A percentile compares a stretch with the other conserved stretches of the same genome.
phyloP scores from a whole-genome alignment of 306 rosid genomes.

The Cotoneaster glaucophyllus region DNA sequence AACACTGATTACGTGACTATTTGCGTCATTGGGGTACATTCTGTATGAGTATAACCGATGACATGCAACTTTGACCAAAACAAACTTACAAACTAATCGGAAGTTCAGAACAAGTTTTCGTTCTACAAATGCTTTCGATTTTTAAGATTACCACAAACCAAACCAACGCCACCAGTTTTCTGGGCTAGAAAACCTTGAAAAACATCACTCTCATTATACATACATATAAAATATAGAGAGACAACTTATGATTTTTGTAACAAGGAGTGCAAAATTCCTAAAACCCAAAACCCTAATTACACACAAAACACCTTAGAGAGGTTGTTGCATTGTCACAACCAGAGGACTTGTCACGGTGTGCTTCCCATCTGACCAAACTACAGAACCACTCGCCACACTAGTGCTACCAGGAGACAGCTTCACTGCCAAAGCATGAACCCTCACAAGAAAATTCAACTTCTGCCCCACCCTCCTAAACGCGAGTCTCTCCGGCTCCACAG shows the following conservation, averaged over 20 bases:
- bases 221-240: constrained; percentile 11
- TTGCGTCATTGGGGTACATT: no score
- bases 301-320: constrained; percentile 31
- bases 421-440: constrained; percentile 57
- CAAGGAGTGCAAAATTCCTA: constrained; percentile 25
- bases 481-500: constrained; percentile 67
- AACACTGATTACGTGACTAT: no score
- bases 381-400: constrained; percentile 48
- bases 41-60: no score
- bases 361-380: constrained; percentile 79
- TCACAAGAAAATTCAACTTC: constrained; percentile 71
- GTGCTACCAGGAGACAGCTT: constrained; percentile 76
- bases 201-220: constrained; percentile 29
- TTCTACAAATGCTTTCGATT: constrained; percentile 36
- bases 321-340: constrained; percentile 89
- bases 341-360: constrained; percentile 75
- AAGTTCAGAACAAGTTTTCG: constrained; percentile 24
- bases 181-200: constrained; percentile 26
- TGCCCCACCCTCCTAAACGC: constrained; percentile 67
- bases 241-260: constrained; percentile 19
- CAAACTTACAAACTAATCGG: background rate
- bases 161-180: constrained; percentile 41
- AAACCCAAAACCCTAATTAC: constrained; percentile 23
- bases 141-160: constrained; percentile 42
- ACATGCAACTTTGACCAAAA: no score